Conservation (phyloP, 768 basidiomycete species). For the Rhizopogon salebrosus region DNA sequence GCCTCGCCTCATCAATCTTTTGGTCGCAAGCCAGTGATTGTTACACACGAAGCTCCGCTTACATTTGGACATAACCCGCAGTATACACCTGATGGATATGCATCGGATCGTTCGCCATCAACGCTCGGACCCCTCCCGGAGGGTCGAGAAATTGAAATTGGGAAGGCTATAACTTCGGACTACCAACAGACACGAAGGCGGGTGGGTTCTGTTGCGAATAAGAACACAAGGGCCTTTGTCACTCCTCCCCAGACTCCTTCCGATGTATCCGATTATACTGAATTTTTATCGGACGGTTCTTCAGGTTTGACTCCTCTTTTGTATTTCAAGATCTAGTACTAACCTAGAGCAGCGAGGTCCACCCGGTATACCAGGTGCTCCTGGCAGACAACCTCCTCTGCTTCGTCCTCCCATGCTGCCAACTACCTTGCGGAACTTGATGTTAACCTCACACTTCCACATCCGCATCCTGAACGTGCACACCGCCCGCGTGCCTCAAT, state of each 20-base stretch:
- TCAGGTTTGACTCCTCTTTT: background rate
- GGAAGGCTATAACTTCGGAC: background rate
- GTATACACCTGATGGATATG: conserved; percentile 1
- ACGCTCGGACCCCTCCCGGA: conserved; percentile 48
- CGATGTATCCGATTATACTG: conserved; percentile 3
- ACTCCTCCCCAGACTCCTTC: conserved; percentile 5
- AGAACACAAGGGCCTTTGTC: conserved; percentile 14
- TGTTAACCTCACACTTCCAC: conserved; percentile 22
- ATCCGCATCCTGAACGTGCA: conserved; percentile 14
- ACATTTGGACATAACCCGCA: conserved; percentile 27
- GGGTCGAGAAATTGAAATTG: conserved; percentile 33
- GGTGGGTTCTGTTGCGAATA: conserved; percentile 10
- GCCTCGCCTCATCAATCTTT: conserved; percentile 10
- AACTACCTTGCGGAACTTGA: conserved; percentile 27
- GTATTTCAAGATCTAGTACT: background rate
- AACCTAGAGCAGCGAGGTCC: conserved; percentile 12
- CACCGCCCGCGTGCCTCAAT: conserved; percentile 34
- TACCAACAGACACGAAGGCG: conserved; percentile 13
- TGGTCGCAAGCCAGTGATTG: conserved; percentile 17
- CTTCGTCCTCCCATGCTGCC: conserved; percentile 12
- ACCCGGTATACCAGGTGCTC: conserved; percentile 19
- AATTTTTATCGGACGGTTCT: background rate
- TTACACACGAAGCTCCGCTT: conserved; percentile 17
- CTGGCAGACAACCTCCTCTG: conserved; percentile 30
- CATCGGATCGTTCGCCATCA: conserved; percentile 13